Evolutionary conservation across 306 rosid genomes (phyloP), one percentile per base, ranked within the genome.

Genomic region (Luffa acutangula): DNA sequence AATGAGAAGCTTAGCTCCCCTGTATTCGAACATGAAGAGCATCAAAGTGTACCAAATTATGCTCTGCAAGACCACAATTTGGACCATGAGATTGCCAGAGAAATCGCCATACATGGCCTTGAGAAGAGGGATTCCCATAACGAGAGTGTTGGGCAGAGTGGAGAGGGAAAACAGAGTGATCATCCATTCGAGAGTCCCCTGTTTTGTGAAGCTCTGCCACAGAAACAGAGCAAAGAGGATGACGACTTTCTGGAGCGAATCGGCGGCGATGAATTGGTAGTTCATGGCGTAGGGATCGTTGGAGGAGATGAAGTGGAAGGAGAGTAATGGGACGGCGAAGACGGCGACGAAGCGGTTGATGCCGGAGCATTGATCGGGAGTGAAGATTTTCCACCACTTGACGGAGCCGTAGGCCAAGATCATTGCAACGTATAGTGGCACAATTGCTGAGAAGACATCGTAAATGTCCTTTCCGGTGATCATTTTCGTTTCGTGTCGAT

Each of bases 151-250:
- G 41, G 98, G 98, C 0, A 93, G 92, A 31, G 95, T 85, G 14
- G 98, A 93, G 52, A 93, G 92, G 0, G 98, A 90, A 84, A 93
- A 93, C 14, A 93, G 92, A 0, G 98, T 93, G 64, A 93, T 91
- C 60, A 86, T 85, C 98, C 98, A 91, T 56, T 91, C 98, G 0
- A 90, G 85, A 69, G 80, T 84, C 4, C 93, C 95, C 13, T 53
- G 86, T 75, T 84, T 87, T 37, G 88, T 57, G 80, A 93, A 85
- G 69, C 87, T 82, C 80, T 91, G 91, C 98, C 98, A 93, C 0
- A 91, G 86, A 67, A 89, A 90, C 49, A 93, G 90, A 15, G 97
- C 95, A 17, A 4, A n/a, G 7, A 93, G 69, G 12, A 90, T 87
- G 31, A 90, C 89, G 2, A 93, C 42, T 25, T 93, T 93, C 21